These are phyloP conservation scores for Anthracocystis walkeri DNA, from an alignment of 1,284 basidiomycete species.

Conservation along the genomic window DNA sequence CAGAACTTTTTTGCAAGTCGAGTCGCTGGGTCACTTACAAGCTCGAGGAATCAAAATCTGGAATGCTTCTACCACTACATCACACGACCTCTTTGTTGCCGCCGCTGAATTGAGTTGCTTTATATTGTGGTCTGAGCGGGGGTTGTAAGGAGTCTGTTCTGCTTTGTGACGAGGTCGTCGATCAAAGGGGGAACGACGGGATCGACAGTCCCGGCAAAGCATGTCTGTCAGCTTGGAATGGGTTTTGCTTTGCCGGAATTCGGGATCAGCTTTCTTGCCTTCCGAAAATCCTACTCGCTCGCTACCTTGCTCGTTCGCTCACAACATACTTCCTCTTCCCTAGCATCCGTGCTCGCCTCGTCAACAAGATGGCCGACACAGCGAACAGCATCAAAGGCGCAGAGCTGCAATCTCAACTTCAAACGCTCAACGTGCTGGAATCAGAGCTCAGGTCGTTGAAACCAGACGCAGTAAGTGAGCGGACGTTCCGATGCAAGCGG, in stretches of 20 bases:
- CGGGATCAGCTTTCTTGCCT: background rate
- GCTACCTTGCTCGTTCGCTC: no score
- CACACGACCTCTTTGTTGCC: conserved; percentile 24
- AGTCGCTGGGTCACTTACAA: conserved; percentile 1
- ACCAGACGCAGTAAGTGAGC: conserved; percentile 27
- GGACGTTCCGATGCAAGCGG: background rate
- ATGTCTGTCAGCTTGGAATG: background rate
- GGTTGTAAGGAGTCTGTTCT: background rate
- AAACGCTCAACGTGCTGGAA: conserved; percentile 37
- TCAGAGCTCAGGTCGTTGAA: conserved; percentile 37
- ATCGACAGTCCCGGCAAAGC: background rate
- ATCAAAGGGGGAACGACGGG: background rate
- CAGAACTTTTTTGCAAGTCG: conserved; percentile 28
- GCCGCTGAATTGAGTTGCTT: background rate
- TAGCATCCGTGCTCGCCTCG: background rate
- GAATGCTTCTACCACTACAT: conserved; percentile 34
- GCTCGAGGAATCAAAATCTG: conserved; percentile 16
- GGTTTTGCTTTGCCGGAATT: background rate
- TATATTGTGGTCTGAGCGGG: background rate
- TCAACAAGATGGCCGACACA: conserved; percentile 4
- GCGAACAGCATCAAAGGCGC: conserved; percentile 1
- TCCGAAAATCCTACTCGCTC: background rate
- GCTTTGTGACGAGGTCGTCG: background rate
- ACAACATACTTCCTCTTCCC: background rate
- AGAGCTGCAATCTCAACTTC: conserved; percentile 32